Percentiles rank a stretch among this genome's conserved stretches.
Evolutionary conservation across 2,329 filamentous ascomycete genomes (phyloP).

Genomic region (Trichoderma lentiforme): DNA sequence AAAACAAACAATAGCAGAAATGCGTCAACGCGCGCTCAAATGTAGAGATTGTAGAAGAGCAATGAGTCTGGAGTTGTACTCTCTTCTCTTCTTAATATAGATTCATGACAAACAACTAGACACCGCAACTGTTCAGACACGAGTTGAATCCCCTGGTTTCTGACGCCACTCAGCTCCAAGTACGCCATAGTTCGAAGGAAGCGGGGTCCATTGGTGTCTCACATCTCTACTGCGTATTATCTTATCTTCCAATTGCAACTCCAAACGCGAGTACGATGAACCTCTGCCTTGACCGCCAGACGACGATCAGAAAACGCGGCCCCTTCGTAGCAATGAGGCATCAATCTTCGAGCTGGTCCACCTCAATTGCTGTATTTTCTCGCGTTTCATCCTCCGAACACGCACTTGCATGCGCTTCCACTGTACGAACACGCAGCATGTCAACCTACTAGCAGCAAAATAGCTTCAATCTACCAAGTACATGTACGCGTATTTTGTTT

Average conservation of each 20-base stretch:
- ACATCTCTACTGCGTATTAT: not conserved
- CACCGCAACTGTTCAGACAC: not conserved
- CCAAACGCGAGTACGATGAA: not conserved
- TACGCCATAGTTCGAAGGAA: not conserved
- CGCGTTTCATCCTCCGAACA: not conserved
- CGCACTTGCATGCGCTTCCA: not conserved
- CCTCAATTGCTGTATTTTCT: not conserved
- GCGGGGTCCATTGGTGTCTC: not conserved
- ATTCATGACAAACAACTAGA: not conserved
- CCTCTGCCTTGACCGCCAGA: not conserved
- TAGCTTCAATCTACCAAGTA: not conserved
- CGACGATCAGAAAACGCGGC: not conserved
- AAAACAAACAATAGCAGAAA: not conserved
- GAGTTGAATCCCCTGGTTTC: not conserved
- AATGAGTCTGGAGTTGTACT: not conserved
- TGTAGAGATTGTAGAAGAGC: not conserved
- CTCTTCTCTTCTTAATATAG: not conserved
- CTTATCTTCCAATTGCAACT: not conserved
- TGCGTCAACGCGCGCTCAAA: not conserved
- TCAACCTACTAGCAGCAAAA: not conserved
- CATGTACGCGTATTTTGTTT: not conserved
- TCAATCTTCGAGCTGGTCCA: not conserved
- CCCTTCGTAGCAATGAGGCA: not conserved
- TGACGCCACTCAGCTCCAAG: not conserved
- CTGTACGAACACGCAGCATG: not conserved